A percentile compares a stretch with the other conserved stretches of the same genome.
These are phyloP conservation scores for Trametes meyenii DNA, from an alignment of 768 basidiomycete species.

Conservation along the genomic window DNA sequence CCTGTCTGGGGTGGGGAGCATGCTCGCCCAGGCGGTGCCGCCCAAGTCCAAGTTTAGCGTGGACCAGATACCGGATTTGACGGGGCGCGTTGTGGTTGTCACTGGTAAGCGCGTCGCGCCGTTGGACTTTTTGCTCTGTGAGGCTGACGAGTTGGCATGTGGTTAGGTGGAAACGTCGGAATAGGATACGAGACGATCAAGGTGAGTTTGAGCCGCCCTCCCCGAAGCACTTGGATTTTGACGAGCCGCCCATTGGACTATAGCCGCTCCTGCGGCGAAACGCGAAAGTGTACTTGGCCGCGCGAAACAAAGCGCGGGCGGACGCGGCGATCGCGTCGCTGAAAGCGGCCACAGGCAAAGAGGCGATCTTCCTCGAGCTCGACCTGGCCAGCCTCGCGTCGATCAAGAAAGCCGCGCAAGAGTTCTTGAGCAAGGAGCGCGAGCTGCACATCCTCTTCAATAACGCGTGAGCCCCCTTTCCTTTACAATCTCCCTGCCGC, in stretches of 20 bases:
- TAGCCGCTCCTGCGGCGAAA: conserved; percentile 58
- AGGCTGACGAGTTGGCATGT: background rate
- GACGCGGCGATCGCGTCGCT: conserved; percentile 56
- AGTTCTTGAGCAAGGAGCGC: conserved; percentile 46
- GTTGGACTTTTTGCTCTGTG: background rate
- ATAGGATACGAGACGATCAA: conserved; percentile 63
- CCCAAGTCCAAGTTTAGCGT: conserved; percentile 29
- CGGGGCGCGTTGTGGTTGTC: conserved; percentile 40
- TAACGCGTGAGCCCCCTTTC: conserved; percentile 45
- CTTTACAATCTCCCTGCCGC: background rate
- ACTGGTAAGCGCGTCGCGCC: conserved; percentile 32
- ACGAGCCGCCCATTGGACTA: background rate
- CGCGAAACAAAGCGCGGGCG: conserved; percentile 48
- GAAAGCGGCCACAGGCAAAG: conserved; percentile 45
- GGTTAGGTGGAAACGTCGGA: conserved; percentile 39
- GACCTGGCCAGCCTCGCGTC: conserved; percentile 44
- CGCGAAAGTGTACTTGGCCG: conserved; percentile 68
- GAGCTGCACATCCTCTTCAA: conserved; percentile 54
- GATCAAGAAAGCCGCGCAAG: conserved; percentile 43
- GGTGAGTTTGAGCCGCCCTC: background rate
- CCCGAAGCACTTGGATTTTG: background rate
- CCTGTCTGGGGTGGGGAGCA: background rate
- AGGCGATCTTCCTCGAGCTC: conserved; percentile 46
- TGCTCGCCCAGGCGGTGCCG: conserved; percentile 46
- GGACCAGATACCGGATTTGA: conserved; percentile 50